Conservation (phyloP, 495 filamentous ascomycete genomes). For the Gamarada debralockiae region DNA sequence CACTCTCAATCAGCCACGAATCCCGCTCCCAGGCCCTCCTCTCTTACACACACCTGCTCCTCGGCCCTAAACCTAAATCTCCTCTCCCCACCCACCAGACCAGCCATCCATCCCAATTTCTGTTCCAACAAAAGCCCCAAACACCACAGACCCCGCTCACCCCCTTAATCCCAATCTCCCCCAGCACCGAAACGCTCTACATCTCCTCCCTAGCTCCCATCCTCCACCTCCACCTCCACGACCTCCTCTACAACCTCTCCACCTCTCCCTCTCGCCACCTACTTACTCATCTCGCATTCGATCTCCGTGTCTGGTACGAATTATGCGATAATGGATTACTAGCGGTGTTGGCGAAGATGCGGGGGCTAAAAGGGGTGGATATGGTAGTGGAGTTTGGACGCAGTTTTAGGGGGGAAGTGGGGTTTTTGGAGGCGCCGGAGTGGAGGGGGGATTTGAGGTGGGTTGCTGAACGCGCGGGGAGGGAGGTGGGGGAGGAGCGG, state of each 20-base stretch:
- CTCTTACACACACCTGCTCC: not conserved
- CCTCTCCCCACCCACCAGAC: not conserved
- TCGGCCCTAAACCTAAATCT: not conserved
- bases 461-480: conserved; percentile 11
- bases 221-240: not conserved
- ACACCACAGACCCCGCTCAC: not conserved
- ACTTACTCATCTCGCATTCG: conserved; percentile 9
- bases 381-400: conserved; percentile 23
- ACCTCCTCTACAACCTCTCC: conserved; percentile 13
- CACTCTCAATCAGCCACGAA: conserved; percentile 15
- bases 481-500: conserved; percentile 10
- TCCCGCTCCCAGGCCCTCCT: conserved; percentile 9
- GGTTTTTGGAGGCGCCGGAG: conserved; percentile 18
- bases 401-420: conserved; percentile 5
- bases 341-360: conserved; percentile 14
- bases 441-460: conserved; percentile 19
- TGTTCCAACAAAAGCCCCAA: not conserved
- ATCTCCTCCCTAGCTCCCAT: conserved; percentile 9
- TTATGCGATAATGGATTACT: conserved; percentile 21
- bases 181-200: conserved; percentile 10
- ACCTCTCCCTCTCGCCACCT: conserved; percentile 13
- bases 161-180: conserved; percentile 15
- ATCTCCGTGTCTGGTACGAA: conserved; percentile 16
- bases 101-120: not conserved
- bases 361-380: conserved; percentile 9